Base-by-base conservation (phyloP, 2,329 filamentous ascomycete species). In the Fusarium bactridioides region DNA sequence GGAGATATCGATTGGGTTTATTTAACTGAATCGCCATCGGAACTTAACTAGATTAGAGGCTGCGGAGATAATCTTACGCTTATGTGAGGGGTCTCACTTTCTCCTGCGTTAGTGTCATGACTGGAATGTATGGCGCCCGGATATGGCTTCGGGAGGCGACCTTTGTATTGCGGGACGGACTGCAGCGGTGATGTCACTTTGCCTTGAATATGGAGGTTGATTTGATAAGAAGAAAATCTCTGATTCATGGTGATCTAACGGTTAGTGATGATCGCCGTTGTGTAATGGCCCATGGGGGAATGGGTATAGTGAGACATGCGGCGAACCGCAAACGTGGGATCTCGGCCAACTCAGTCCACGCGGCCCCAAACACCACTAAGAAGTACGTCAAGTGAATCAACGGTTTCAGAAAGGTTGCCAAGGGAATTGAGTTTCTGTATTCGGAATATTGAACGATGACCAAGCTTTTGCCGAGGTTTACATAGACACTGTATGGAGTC, bases 51-150 rank as follows among this genome's bases (percentile, higher is more conserved):
- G 5, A 18, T 29, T n/a, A 27, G 18, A 18, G 6, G n/a, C 18
- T 18, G 12, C 18, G 48, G 48, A 16, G 10, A 44, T 27, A 23
- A 18, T 37, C 23, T 29, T 53, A 38, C 40, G 3, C 19, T 43
- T 13, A 11, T 4, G 1, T 21, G 13, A 23, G 18, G n/a, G 33
- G 23, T 25, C 16, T 29, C 19, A 25, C 15, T n/a, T 61, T 10
- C 11, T 41, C 35, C 41, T 25, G 29, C 29, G 40, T 25, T 18
- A 25, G 50, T 4, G 25, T 38, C 33, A n/a, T 5, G 18, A 21
- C 7, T 69, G 66, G 66, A 69, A 69, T 69, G 64, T 13, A 35
- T 37, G 64, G 44, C 58, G 51, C 45, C 64, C 51, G 64, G 51
- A 69, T 43, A 69, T 64, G 58, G 66, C 51, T 43, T 23, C 15